Evolutionary conservation across 2,329 filamentous ascomycete genomes (phyloP), one percentile per base, ranked within the genome.

Genomic region (Curvularia spicifera): DNA sequence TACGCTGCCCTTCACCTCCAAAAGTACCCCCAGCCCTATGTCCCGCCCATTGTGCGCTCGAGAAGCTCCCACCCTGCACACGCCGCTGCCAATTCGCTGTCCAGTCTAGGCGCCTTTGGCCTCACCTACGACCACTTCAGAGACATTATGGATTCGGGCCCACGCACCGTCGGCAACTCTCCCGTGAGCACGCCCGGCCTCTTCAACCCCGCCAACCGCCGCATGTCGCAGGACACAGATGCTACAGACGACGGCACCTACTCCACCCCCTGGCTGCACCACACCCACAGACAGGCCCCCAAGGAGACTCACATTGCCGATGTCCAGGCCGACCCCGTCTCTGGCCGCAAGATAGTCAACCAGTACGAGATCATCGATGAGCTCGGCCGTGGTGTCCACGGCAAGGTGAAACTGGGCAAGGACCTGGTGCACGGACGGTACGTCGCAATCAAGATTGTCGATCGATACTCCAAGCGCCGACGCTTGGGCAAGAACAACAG

Each of bases 361-460:
- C 91, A 97, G 74, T 99, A 99, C 79, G 92, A 97, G 78, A 91
- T 99, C 69, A 90, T 98, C 65, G 91, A 96, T 76, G 95, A 99
- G 78, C 91, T 99, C 53, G 95, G 95, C 54, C 90, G 95, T 59
- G 95, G 95, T 50, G 91, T 97, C 70, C 95, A 99, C 75, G 95
- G 95, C 71, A 99, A 98, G 80, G 95, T 99, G 72, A 99, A 99
- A 79, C 84, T 97, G 47, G 95, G 93, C 47, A 87, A 92, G 53
- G 93, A 96, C 73, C 82, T 92, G 45, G 82, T 88, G 55, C 93
- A 86, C 1, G 85, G 85, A 60, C 88, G 91, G 52, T 89, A 89
- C 73, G 94, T 99, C 4, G 95, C 95, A 56, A 97, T 99, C 84
- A 99, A 99, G 81, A 99, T 99, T 70, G 96, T 99, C 46, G 92